Evolutionary conservation across 106 monocot species (phyloP).

Genomic region (Triglochin maritima): DNA sequence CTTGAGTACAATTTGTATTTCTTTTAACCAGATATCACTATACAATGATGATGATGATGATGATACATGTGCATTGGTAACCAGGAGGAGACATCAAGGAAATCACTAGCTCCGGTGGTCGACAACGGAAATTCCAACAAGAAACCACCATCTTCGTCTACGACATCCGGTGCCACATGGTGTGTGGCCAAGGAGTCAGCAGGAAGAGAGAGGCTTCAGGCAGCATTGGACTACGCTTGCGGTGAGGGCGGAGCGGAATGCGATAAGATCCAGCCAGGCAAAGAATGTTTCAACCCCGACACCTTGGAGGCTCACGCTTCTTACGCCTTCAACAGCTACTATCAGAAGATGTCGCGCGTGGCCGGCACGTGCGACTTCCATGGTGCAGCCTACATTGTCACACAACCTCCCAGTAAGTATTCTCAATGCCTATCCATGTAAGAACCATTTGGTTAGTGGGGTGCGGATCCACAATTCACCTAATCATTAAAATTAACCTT

Average conservation of each 20-base stretch:
- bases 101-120: neutral
- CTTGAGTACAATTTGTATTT: no score
- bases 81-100: neutral
- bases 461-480: neutral
- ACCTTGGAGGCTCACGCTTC: slow-evolving; percentile 75
- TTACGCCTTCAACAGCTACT: slow-evolving; percentile 86
- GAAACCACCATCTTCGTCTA: neutral
- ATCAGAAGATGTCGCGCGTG: slow-evolving; percentile 54
- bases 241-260: slow-evolving; percentile 91
- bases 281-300: slow-evolving; percentile 60
- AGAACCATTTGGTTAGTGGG: neutral
- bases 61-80: no score
- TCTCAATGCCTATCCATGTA: no score
- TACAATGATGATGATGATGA: no score
- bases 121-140: neutral
- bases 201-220: slow-evolving; percentile 54
- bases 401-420: slow-evolving; percentile 55
- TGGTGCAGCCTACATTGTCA: slow-evolving; percentile 72
- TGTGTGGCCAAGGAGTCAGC: slow-evolving; percentile 63
- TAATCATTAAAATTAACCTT: neutral
- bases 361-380: slow-evolving; percentile 67
- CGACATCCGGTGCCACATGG: slow-evolving; percentile 41
- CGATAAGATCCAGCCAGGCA: slow-evolving; percentile 61
- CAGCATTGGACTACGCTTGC: slow-evolving; percentile 84
- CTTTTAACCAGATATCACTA: no score